phyloP scores from a whole-genome alignment of 805 yeast genomes.

The Lachancea cidri region DNA sequence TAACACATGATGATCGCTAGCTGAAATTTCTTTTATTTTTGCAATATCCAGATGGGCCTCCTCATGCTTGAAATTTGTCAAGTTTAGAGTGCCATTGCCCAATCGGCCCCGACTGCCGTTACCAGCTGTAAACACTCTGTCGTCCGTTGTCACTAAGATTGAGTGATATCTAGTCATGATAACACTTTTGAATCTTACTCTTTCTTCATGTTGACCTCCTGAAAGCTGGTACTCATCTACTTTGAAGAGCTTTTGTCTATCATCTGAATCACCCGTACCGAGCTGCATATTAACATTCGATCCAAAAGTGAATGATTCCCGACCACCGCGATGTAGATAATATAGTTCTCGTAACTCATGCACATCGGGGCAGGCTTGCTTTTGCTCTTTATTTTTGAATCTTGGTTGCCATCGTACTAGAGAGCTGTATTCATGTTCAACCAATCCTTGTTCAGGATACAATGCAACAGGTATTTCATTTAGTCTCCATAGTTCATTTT shows the following conservation, averaged over 20 bases:
- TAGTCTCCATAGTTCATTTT: constrained; percentile 41
- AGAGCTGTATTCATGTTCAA: neutral
- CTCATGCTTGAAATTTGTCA: constrained; percentile 41
- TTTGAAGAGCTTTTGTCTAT: constrained; percentile 42
- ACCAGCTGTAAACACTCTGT: constrained; percentile 58
- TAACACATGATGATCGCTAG: constrained; percentile 65
- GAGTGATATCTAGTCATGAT: constrained; percentile 64
- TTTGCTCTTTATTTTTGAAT: neutral
- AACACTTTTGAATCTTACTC: constrained; percentile 44
- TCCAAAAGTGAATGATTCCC: constrained; percentile 46
- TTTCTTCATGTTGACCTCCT: constrained; percentile 10
- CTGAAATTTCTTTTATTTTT: constrained; percentile 35
- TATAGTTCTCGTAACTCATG: constrained; percentile 2
- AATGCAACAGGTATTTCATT: constrained; percentile 22
- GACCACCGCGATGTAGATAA: constrained; percentile 5
- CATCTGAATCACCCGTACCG: constrained; percentile 61
- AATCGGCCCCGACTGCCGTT: constrained; percentile 65
- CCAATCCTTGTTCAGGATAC: neutral
- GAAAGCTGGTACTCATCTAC: constrained; percentile 32
- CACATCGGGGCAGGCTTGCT: neutral
- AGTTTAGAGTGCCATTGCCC: constrained; percentile 46
- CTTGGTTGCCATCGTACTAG: constrained; percentile 4
- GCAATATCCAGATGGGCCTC: constrained; percentile 37
- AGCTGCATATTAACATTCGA: constrained; percentile 56
- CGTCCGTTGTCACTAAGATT: constrained; percentile 48